A percentile compares a stretch with the other conserved stretches of the same genome.
These are phyloP conservation scores for Candida ortonii DNA, from an alignment of 805 yeast genomes.

Conservation along the genomic window DNA sequence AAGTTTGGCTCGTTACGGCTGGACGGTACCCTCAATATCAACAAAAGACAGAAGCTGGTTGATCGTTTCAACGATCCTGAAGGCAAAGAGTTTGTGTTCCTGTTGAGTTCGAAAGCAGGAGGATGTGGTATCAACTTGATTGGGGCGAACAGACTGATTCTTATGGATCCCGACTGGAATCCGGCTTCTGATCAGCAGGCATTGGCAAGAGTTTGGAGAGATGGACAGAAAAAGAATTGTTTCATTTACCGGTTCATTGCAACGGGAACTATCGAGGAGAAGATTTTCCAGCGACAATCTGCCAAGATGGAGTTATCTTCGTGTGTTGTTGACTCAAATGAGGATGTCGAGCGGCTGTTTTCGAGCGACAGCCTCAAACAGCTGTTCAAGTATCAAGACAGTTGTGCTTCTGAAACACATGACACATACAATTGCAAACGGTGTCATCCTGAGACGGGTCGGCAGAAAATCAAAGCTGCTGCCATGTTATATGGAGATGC, in stretches of 20 bases:
- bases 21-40: slow-evolving; percentile 91
- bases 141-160: slow-evolving; percentile 88
- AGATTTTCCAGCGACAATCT: slow-evolving; percentile 91
- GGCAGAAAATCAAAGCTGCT: slow-evolving; percentile 62
- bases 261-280: slow-evolving; percentile 95
- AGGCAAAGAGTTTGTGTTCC: slow-evolving; percentile 80
- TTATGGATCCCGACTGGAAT: slow-evolving; percentile 94
- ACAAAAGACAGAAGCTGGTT: slow-evolving; percentile 88
- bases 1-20: slow-evolving; percentile 76
- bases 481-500: slow-evolving; percentile 98
- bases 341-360: slow-evolving; percentile 89
- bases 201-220: slow-evolving; percentile 97
- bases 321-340: slow-evolving; percentile 95
- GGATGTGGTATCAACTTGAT: slow-evolving; percentile 97
- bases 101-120: slow-evolving; percentile 94
- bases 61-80: slow-evolving; percentile 90
- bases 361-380: slow-evolving; percentile 76
- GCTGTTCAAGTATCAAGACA: slow-evolving; percentile 65
- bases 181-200: slow-evolving; percentile 99
- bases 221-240: slow-evolving; percentile 96
- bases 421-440: slow-evolving; percentile 87
- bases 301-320: slow-evolving; percentile 91
- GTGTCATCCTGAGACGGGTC: slow-evolving; percentile 51
- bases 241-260: slow-evolving; percentile 90
- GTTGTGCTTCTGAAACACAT: slow-evolving; percentile 85